These are phyloP conservation scores for Ceratocystis smalleyi DNA, from an alignment of 2,329 filamentous ascomycete species.

Conservation along the genomic window DNA sequence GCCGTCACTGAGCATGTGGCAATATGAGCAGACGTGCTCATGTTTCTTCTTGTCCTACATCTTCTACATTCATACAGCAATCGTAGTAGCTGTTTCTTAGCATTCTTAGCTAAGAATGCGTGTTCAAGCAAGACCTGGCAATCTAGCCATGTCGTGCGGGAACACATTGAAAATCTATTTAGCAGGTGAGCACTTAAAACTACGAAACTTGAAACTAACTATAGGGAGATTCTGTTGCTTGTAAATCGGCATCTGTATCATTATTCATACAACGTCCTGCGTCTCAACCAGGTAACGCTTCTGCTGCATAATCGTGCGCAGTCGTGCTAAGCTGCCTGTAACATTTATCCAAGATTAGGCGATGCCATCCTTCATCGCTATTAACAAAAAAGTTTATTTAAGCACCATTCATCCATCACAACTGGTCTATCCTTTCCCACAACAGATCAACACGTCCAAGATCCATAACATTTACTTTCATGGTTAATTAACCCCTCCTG, in stretches of 20 bases:
- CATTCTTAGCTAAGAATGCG: background rate
- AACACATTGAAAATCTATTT: background rate
- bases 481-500: too few relatives aligned
- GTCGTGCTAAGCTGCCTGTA: background rate
- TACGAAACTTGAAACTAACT: background rate
- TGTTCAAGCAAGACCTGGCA: background rate
- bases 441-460: too few relatives aligned
- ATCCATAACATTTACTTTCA: too few relatives aligned
- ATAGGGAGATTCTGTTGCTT: background rate
- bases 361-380: background rate
- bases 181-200: background rate
- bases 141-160: background rate
- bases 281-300: background rate
- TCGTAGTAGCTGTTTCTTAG: background rate
- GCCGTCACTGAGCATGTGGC: background rate
- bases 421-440: background rate
- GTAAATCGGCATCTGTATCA: background rate
- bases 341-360: background rate
- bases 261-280: background rate
- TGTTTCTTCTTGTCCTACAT: background rate
- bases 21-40: background rate
- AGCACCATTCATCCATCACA: background rate
- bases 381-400: background rate
- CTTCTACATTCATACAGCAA: background rate
- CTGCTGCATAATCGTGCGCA: background rate